Percentiles rank a stretch among this genome's conserved stretches.
Evolutionary conservation across 345 rosid genomes (phyloP).

Genomic region (Eucalyptus microcorys): DNA sequence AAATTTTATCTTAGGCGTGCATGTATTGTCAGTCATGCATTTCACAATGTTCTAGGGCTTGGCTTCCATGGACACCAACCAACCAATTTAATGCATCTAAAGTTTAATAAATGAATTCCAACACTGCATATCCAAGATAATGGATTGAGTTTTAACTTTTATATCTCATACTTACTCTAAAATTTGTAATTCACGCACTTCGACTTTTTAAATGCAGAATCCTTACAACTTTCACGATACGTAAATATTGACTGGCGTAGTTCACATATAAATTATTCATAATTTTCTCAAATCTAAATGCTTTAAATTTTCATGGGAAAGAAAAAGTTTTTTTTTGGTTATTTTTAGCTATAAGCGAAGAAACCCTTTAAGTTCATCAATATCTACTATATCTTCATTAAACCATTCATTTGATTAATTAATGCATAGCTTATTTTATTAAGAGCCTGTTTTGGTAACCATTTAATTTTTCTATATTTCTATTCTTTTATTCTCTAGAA

Average conservation of each 20-base stretch:
- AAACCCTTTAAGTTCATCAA: neutral
- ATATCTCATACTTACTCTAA: neutral
- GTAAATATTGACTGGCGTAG: neutral
- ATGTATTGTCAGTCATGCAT: neutral
- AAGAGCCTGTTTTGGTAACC: no score
- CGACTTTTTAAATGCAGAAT: neutral
- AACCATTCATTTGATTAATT: neutral
- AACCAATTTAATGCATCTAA: neutral
- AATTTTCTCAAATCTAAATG: neutral
- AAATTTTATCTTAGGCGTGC: neutral
- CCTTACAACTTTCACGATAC: neutral
- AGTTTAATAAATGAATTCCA: neutral
- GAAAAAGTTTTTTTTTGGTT: neutral
- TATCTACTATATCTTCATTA: neutral
- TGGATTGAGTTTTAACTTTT: neutral
- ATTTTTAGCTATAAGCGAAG: neutral
- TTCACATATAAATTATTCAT: neutral
- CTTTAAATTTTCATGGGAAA: neutral
- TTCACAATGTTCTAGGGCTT: neutral
- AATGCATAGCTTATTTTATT: neutral
- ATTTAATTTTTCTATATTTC: no score
- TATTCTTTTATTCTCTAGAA: no score
- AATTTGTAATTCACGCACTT: neutral
- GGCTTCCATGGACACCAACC: neutral
- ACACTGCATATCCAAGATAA: neutral